Conservation (phyloP, 352 stramenopile genomes). For the Phytophthora podocarpi region DNA sequence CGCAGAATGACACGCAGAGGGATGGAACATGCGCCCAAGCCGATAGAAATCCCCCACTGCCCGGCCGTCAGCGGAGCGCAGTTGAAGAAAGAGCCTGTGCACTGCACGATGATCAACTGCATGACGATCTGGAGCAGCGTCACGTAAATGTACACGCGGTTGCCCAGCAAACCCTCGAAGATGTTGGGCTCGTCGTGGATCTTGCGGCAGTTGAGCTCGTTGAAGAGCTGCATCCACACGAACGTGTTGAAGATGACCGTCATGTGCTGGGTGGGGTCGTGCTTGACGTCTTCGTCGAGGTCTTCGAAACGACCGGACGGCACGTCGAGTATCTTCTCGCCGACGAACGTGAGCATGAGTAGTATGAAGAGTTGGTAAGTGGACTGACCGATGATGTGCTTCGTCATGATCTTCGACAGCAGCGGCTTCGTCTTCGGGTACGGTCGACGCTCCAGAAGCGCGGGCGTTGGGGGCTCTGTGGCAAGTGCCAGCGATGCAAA, state of each 20-base stretch:
- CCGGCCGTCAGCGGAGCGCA: slow-evolving; percentile 46
- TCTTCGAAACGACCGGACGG: slow-evolving; percentile 52
- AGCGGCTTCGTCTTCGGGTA: slow-evolving; percentile 93
- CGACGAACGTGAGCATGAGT: slow-evolving; percentile 85
- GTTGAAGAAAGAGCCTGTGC: slow-evolving; percentile 85
- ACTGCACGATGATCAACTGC: slow-evolving; percentile 96
- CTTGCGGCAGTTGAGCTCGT: slow-evolving; percentile 84
- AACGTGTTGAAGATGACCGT: slow-evolving; percentile 98
- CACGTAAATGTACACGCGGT: slow-evolving; percentile 94
- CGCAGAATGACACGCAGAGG: slow-evolving; percentile 61
- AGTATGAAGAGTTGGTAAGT: slow-evolving; percentile 92
- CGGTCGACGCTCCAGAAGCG: slow-evolving; percentile 92
- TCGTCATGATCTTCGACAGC: slow-evolving; percentile 94
- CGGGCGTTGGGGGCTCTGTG: slow-evolving; percentile 90
- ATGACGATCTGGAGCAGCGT: slow-evolving; percentile 89
- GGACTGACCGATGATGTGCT: slow-evolving; percentile 95
- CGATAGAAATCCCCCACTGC: slow-evolving; percentile 68
- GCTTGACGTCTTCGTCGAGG: slow-evolving; percentile 30
- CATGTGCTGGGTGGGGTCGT: slow-evolving; percentile 90
- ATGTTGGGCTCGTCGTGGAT: slow-evolving; percentile 93
- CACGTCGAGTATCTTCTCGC: slow-evolving; percentile 57
- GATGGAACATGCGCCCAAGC: slow-evolving; percentile 45
- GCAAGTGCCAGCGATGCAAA: slow-evolving; percentile 95
- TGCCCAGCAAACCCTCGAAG: slow-evolving; percentile 91
- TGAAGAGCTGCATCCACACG: slow-evolving; percentile 97